A percentile compares a stretch with the other conserved stretches of the same genome.
phyloP scores from a whole-genome alignment of 23 red algal species.

The Gracilaria vermiculophylla region DNA sequence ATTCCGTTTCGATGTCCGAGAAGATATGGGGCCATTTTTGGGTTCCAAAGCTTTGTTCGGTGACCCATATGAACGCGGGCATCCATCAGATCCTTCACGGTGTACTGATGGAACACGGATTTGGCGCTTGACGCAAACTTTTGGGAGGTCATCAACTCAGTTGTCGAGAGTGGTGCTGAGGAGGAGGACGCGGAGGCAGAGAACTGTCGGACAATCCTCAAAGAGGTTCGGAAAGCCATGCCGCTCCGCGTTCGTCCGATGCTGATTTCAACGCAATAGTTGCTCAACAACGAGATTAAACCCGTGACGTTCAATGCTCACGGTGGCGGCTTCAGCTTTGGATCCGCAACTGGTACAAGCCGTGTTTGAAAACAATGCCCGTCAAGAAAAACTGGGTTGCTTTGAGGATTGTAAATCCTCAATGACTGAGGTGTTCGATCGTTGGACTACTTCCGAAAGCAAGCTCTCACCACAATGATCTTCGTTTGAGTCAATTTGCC shows the following conservation, averaged over 20 bases:
- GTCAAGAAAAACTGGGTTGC: too few relatives aligned
- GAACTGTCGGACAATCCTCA: background rate
- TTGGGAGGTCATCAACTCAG: background rate
- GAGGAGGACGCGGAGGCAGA: background rate
- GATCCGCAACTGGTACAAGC: too few relatives aligned
- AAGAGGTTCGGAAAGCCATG: background rate
- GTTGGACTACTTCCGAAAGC: too few relatives aligned
- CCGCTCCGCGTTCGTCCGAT: background rate
- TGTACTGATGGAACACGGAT: constrained; percentile 25
- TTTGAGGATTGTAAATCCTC: too few relatives aligned
- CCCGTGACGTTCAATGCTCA: too few relatives aligned
- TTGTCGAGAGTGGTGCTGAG: background rate
- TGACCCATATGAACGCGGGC: constrained; percentile 96
- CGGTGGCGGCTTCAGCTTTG: too few relatives aligned
- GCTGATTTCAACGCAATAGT: background rate
- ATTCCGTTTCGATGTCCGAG: constrained; percentile 93
- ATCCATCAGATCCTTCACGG: constrained; percentile 72
- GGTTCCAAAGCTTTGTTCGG: constrained; percentile 82
- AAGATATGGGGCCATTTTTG: constrained; percentile 88
- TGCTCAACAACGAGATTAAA: too few relatives aligned
- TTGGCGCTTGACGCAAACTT: constrained; percentile 17
- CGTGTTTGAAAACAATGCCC: too few relatives aligned
- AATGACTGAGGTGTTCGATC: too few relatives aligned
- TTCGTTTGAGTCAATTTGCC: too few relatives aligned
- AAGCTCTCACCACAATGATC: too few relatives aligned